Base-by-base conservation (phyloP, 495 filamentous ascomycete genomes). In the Articulospora tetracladia region DNA sequence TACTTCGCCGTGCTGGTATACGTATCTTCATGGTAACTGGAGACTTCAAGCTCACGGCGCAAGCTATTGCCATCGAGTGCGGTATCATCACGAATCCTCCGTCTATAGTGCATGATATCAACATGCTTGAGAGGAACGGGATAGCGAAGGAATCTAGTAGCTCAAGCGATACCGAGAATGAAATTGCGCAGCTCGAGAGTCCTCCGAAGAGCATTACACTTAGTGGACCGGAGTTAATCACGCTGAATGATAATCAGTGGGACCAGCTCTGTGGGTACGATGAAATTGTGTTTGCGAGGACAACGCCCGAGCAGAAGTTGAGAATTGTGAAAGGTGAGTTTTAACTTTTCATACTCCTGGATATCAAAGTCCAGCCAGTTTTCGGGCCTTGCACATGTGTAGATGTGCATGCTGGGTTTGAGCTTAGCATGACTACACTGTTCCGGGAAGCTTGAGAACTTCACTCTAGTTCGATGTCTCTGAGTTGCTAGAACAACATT, bases 291-390 rank as follows among this genome's bases (percentile, higher is more conserved):
- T 90, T 90, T 64, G 81, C 86, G 11, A 77, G 86, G 0, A 90
- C 88, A 4, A 90, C 85, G 0, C 86, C 87, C 0, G 88, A 92
- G 62, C 88, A 91, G 59, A 92, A 91, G 62, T 76, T 90, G 1
- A 81, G 86, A 22, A 90, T 91, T 59, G 86, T 92, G 15, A 78
- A 55, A 34, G 56, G 55, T 49, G 28, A 27, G n/a, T n/a, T n/a
- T n/a, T n/a, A n/a, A n/a, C n/a, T n/a, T n/a, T n/a, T n/a, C n/a
- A n/a, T n/a, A n/a, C n/a, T n/a, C n/a, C n/a, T n/a, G n/a, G n/a
- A n/a, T n/a, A n/a, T n/a, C n/a, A n/a, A n/a, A n/a, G n/a, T n/a
- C n/a, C n/a, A n/a, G n/a, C n/a, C n/a, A n/a, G n/a, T n/a, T n/a
- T n/a, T n/a, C n/a, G n/a, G n/a, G n/a, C n/a, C n/a, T n/a, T n/a